Evolutionary conservation across 108 stramenopile genomes (phyloP).

Genomic region (Cyclotella sp.): DNA sequence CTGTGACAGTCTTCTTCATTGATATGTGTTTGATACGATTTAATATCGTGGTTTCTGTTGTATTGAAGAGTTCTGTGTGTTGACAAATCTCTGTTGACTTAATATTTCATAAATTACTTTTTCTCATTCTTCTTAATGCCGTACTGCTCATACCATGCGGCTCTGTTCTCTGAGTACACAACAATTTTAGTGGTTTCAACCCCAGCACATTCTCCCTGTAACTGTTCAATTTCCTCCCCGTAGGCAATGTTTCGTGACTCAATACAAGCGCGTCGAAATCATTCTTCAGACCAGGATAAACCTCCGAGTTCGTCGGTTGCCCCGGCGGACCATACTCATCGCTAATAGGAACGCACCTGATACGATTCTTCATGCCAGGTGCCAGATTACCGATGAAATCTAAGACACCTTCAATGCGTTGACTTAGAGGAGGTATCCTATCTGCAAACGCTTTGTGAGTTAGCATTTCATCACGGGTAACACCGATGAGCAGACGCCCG

Average conservation of each 20-base stretch:
- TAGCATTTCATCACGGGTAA: slow-evolving; percentile 88
- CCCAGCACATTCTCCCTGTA: slow-evolving; percentile 66
- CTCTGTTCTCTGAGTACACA: slow-evolving; percentile 88
- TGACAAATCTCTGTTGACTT: neutral
- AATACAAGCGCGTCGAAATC: slow-evolving; percentile 85
- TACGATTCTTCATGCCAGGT: slow-evolving; percentile 88
- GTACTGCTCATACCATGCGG: slow-evolving; percentile 91
- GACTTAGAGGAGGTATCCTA: slow-evolving; percentile 64
- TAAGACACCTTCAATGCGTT: slow-evolving; percentile 68
- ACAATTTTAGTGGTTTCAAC: slow-evolving; percentile 67
- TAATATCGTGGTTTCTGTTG: too few species aligned
- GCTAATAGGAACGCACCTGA: slow-evolving; percentile 69
- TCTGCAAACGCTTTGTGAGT: slow-evolving; percentile 71
- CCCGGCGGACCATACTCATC: slow-evolving; percentile 88
- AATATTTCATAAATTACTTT: neutral
- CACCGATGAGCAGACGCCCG: slow-evolving; percentile 77
- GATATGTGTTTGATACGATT: too few species aligned
- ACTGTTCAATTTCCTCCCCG: slow-evolving; percentile 74
- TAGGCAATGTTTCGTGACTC: slow-evolving; percentile 85
- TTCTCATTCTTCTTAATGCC: slow-evolving; percentile 65
- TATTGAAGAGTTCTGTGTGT: too few species aligned
- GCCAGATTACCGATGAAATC: slow-evolving; percentile 82
- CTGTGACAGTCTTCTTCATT: too few species aligned
- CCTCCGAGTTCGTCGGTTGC: slow-evolving; percentile 29
- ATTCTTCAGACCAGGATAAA: slow-evolving; percentile 39